Evolutionary conservation across 768 basidiomycete species (phyloP), one percentile per base, ranked within the genome.

Genomic region (Cubamyces sp.): DNA sequence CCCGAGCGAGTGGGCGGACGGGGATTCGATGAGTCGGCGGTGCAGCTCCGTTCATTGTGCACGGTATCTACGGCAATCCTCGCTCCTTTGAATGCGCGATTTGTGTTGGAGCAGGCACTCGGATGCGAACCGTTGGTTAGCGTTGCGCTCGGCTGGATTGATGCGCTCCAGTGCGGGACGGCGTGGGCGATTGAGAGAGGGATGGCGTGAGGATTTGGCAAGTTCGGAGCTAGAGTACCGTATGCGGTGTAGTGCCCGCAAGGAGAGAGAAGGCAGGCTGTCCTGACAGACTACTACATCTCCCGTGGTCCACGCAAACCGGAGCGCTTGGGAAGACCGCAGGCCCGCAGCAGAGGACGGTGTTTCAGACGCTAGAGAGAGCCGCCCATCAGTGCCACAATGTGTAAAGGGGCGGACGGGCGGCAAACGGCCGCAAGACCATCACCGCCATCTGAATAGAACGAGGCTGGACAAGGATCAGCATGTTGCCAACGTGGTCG

Each of bases 331-430:
- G 62, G 54, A 54, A 46, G 30, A 42, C 15, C 55, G 49, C 55
- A 57, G 61, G 37, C 34, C 34, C 34, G 34, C 34, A 34, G 34
- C 40, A 56, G 53, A 23, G 14, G 39, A 52, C 23, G 55, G 50
- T 63, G 62, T 63, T 63, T 63, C 62, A 63, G 57, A 63, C 62
- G 62, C 62, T 51, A 63, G 56, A 30, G 26, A 21, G 21, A 64
- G 53, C 62, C 62, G 62, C 62, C 57, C 62, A 58, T 63, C 62
- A 63, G 62, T 48, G 62, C 57, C 62, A 63, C 62, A 37, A 47
- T 59, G 46, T 43, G 46, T 47, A 53, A 42, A 58, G 62, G 50
- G 51, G 43, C 45, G 21, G 46, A 25, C 26, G 56, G 52, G 56
- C 49, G 54, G 18, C 54, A 46, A 25, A 21, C 42, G 54, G 26